A percentile compares a stretch with the other conserved stretches of the same genome.
These are phyloP conservation scores for Exserohilum turcica DNA, from an alignment of 2,329 filamentous ascomycete species.

Conservation along the genomic window DNA sequence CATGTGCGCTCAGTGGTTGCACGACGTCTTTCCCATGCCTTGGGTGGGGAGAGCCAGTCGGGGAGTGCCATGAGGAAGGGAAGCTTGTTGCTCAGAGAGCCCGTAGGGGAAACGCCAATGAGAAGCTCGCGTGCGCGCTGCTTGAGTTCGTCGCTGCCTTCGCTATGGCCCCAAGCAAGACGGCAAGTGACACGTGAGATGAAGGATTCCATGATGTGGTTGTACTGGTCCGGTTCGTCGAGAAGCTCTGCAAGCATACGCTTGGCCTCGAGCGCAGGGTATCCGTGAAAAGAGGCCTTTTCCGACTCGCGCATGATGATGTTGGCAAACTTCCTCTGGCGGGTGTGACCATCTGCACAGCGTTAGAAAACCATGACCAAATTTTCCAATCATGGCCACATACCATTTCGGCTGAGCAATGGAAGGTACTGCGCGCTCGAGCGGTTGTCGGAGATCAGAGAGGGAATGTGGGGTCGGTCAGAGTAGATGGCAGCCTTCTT, in stretches of 20 bases:
- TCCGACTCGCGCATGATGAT: slow-evolving; percentile 54
- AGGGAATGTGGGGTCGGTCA: slow-evolving; percentile 53
- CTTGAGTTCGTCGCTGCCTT: slow-evolving; percentile 54
- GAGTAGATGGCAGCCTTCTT: slow-evolving; percentile 55
- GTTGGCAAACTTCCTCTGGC: slow-evolving; percentile 53
- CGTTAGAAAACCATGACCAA: slow-evolving; percentile 19
- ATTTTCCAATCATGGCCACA: neutral
- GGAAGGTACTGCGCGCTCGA: slow-evolving; percentile 54
- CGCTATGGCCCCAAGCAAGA: slow-evolving; percentile 53
- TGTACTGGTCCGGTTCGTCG: slow-evolving; percentile 51
- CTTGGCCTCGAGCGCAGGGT: slow-evolving; percentile 53
- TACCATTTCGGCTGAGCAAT: slow-evolving; percentile 52
- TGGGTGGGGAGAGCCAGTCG: slow-evolving; percentile 50
- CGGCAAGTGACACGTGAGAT: slow-evolving; percentile 55
- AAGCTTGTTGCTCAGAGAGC: slow-evolving; percentile 53
- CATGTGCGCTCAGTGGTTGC: slow-evolving; percentile 51
- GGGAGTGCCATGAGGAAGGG: slow-evolving; percentile 54
- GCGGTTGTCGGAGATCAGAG: slow-evolving; percentile 52
- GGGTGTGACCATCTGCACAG: slow-evolving; percentile 45
- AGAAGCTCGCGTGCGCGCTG: slow-evolving; percentile 54
- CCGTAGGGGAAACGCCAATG: slow-evolving; percentile 53
- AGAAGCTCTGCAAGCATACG: slow-evolving; percentile 54
- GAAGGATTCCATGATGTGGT: slow-evolving; percentile 52
- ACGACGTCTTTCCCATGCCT: slow-evolving; percentile 53
- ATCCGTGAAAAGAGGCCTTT: slow-evolving; percentile 49